Evolutionary conservation across 2,329 filamentous ascomycete species (phyloP).

Genomic region (Decorospora gaudefroyi): DNA sequence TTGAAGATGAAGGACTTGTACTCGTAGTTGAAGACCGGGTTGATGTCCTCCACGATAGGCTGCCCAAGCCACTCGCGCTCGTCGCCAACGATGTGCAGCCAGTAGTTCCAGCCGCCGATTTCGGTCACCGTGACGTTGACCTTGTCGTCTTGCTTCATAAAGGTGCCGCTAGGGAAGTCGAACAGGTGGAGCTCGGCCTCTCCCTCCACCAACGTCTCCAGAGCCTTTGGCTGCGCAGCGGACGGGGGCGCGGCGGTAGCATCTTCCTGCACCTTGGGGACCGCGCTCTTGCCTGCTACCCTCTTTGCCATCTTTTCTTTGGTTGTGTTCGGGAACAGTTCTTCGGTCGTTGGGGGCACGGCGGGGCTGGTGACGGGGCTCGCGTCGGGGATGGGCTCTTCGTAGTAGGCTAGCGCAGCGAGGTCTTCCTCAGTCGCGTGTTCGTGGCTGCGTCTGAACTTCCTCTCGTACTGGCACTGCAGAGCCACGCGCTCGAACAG

Average conservation of each 20-base stretch:
- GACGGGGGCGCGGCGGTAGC: conserved; percentile 65
- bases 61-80: conserved; percentile 86
- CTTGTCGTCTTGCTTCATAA: conserved; percentile 75
- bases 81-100: conserved; percentile 80
- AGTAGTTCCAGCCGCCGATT: conserved; percentile 90
- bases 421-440: conserved; percentile 82
- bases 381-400: conserved; percentile 63
- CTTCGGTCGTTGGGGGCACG: conserved; percentile 36
- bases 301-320: conserved; percentile 51
- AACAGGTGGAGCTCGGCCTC: conserved; percentile 88
- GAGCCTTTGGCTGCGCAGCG: conserved; percentile 65
- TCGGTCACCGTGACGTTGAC: conserved; percentile 83
- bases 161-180: conserved; percentile 84
- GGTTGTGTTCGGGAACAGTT: conserved; percentile 45
- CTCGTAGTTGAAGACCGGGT: conserved; percentile 98
- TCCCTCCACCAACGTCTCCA: conserved; percentile 75
- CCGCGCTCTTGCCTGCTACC: conserved; percentile 41
- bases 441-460: conserved; percentile 79
- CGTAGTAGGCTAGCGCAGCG: conserved; percentile 77
- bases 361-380: conserved; percentile 59
- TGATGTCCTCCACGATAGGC: conserved; percentile 84
- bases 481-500: conserved; percentile 81
- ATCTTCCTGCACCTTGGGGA: conserved; percentile 46
- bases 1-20: conserved; percentile 99
- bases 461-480: conserved; percentile 97